A percentile compares a stretch with the other conserved stretches of the same genome.
phyloP scores from a whole-genome alignment of 1,139 yeast species.

The Blastobotrys indianensis region DNA sequence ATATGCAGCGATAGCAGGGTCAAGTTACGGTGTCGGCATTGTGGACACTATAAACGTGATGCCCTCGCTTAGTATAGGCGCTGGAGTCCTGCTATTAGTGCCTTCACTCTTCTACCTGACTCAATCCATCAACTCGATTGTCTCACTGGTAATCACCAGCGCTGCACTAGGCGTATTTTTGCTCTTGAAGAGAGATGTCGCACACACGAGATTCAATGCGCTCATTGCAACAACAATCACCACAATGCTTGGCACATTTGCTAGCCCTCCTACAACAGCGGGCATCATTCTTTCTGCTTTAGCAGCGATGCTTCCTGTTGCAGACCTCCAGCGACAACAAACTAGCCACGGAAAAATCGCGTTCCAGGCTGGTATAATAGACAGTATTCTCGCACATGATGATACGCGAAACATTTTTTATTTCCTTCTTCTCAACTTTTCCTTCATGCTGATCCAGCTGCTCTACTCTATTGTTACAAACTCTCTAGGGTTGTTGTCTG shows the following conservation, averaged over 20 bases:
- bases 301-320: constrained; percentile 20
- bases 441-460: constrained; percentile 91
- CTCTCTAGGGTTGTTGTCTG: constrained; percentile 85
- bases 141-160: constrained; percentile 28
- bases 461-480: constrained; percentile 88
- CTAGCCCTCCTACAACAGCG: constrained; percentile 18
- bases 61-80: constrained; percentile 16
- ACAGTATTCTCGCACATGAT: constrained; percentile 42
- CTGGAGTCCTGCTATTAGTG: constrained; percentile 17
- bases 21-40: constrained; percentile 18
- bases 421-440: constrained; percentile 74
- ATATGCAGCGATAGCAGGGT: constrained; percentile 17
- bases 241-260: constrained; percentile 19
- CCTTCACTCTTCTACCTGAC: constrained; percentile 9
- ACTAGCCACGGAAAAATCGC: constrained; percentile 4
- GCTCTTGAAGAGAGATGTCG: constrained; percentile 30
- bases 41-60: constrained; percentile 13
- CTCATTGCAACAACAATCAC: constrained; percentile 23
- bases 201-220: constrained; percentile 32
- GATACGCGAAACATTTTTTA: constrained; percentile 89
- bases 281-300: constrained; percentile 18
- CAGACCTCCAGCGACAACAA: constrained; percentile 1
- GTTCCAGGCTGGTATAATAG: constrained; percentile 27
- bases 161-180: constrained; percentile 34
- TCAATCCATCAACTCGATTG: constrained; percentile 18